phyloP scores from a whole-genome alignment of 306 rosid genomes.

The Hippophae tibetana region DNA sequence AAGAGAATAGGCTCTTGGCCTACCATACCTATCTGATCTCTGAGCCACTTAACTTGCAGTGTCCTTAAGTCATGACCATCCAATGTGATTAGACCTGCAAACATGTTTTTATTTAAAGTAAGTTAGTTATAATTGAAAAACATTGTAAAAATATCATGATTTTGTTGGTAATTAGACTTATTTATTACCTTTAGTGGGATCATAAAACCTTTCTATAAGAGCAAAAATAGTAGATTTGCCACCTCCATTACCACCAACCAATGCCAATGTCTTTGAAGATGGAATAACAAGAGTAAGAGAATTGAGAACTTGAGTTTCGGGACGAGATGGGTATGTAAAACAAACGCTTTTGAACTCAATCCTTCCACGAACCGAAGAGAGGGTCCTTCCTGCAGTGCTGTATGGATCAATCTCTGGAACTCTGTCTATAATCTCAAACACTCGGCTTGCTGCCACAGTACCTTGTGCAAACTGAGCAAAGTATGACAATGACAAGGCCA shows the following conservation, averaged over 20 bases:
- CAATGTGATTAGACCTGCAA: constrained; percentile 57
- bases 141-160: too few species aligned
- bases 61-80: constrained; percentile 71
- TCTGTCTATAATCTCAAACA: constrained; percentile 64
- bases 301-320: constrained; percentile 41
- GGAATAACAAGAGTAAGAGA: constrained; percentile 59
- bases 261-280: constrained; percentile 58
- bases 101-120: constrained; percentile 13
- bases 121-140: neutral
- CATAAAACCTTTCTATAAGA: constrained; percentile 81
- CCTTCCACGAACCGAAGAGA: constrained; percentile 45
- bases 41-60: constrained; percentile 74
- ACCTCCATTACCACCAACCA: constrained; percentile 92
- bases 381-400: constrained; percentile 46
- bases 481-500: constrained; percentile 77
- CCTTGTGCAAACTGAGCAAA: constrained; percentile 88
- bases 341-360: constrained; percentile 60
- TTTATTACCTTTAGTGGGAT: constrained; percentile 52
- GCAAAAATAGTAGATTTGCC: constrained; percentile 87
- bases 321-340: constrained; percentile 77
- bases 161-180: too few species aligned
- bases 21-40: constrained; percentile 84
- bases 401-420: constrained; percentile 80
- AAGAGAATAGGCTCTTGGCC: constrained; percentile 89
- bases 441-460: constrained; percentile 75